Percentiles rank a stretch among this genome's conserved stretches.
Evolutionary conservation across 1,139 yeast species (phyloP).

Genomic region (Diutina ranongensis): DNA sequence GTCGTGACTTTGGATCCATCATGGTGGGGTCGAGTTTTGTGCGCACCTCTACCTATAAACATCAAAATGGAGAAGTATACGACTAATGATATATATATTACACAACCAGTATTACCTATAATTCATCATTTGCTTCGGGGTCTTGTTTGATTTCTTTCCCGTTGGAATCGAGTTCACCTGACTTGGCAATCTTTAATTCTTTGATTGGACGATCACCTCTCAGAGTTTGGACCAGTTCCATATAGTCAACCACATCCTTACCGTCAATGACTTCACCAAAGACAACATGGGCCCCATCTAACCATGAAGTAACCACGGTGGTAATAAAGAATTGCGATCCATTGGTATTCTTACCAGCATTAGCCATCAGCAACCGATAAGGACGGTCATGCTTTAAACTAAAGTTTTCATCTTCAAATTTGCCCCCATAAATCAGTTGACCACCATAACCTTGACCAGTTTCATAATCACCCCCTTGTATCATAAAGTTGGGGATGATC

Average conservation of each 20-base stretch:
- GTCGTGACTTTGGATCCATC: neutral
- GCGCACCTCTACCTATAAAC: too few relatives aligned
- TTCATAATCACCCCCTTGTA: constrained; percentile 55
- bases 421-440: constrained; percentile 45
- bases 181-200: constrained; percentile 35
- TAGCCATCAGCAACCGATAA: constrained; percentile 52
- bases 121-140: constrained; percentile 9
- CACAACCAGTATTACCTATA: constrained; percentile 7
- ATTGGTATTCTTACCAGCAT: constrained; percentile 50
- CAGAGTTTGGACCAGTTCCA: constrained; percentile 41
- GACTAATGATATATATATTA: neutral
- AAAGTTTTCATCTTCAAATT: constrained; percentile 48
- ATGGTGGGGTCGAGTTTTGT: too few relatives aligned
- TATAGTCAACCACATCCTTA: constrained; percentile 43
- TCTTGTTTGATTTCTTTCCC: constrained; percentile 7
- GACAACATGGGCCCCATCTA: constrained; percentile 67
- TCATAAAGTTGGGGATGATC: constrained; percentile 46
- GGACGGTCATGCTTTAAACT: constrained; percentile 46
- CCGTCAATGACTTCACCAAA: constrained; percentile 72
- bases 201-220: constrained; percentile 40
- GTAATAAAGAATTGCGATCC: constrained; percentile 59
- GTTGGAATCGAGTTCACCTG: constrained; percentile 33
- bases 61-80: too few relatives aligned
- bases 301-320: constrained; percentile 50
- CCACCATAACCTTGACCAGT: constrained; percentile 53